phyloP scores from a whole-genome alignment of 2,329 filamentous ascomycete genomes.

The Plenodomus lindquistii region DNA sequence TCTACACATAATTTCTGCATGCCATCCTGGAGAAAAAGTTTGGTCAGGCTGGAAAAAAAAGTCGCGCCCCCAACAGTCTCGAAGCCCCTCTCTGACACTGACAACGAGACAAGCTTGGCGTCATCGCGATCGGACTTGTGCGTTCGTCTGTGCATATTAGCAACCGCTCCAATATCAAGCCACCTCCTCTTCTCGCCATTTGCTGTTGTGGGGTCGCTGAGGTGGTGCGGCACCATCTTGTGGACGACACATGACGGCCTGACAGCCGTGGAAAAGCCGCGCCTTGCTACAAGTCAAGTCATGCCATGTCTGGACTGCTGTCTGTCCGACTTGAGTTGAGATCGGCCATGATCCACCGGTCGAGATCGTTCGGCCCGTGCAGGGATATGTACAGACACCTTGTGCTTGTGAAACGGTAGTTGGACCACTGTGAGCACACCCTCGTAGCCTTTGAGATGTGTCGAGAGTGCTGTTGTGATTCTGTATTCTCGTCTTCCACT shows the following conservation, averaged over 20 bases:
- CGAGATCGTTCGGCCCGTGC: constrained; percentile 17
- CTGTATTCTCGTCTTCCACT: neutral
- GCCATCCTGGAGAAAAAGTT: neutral
- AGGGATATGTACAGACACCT: neutral
- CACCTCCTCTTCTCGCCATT: constrained; percentile 24
- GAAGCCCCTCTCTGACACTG: constrained; percentile 7
- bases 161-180: constrained; percentile 20
- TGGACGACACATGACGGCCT: constrained; percentile 20
- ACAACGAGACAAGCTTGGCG: constrained; percentile 27
- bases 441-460: neutral
- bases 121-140: constrained; percentile 34
- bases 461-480: too few species aligned
- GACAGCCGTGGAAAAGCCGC: constrained; percentile 19
- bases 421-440: too few species aligned
- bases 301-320: constrained; percentile 28
- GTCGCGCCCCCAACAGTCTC: neutral
- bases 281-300: constrained; percentile 33
- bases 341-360: constrained; percentile 18
- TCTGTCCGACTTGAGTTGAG: constrained; percentile 8
- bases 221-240: constrained; percentile 12
- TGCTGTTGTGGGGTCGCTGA: constrained; percentile 22
- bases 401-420: neutral
- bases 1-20: neutral
- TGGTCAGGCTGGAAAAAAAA: neutral
- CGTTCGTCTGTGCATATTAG: constrained; percentile 28